Percentiles rank a stretch among this genome's conserved stretches.
These are phyloP conservation scores for Rhodotorula mucilaginosa DNA, from an alignment of 1,284 basidiomycete genomes.

Conservation along the genomic window DNA sequence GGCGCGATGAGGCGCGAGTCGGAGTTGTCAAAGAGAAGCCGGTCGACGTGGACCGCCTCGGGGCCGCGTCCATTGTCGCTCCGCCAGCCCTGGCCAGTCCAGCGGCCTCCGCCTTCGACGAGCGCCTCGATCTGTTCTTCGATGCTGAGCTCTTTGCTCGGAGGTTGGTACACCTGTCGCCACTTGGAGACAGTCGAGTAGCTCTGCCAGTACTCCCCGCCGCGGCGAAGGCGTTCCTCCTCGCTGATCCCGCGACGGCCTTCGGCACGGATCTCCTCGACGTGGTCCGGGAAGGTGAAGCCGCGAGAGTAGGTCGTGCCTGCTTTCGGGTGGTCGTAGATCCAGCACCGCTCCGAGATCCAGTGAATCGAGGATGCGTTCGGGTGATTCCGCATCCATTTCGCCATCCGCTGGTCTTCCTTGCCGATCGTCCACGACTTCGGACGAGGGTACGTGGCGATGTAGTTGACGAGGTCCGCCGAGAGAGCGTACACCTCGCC, in stretches of 20 bases:
- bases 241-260: constrained; percentile 47
- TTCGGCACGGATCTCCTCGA: constrained; percentile 60
- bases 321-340: constrained; percentile 93
- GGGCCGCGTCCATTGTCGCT: constrained; percentile 36
- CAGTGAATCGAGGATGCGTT: constrained; percentile 75
- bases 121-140: constrained; percentile 83
- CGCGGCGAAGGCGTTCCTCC: constrained; percentile 45
- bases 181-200: constrained; percentile 85
- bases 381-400: constrained; percentile 90
- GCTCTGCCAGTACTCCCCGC: constrained; percentile 42
- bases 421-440: constrained; percentile 71
- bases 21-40: constrained; percentile 46
- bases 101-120: constrained; percentile 69
- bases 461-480: constrained; percentile 84
- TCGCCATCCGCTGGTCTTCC: constrained; percentile 89
- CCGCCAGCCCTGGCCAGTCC: constrained; percentile 55
- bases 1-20: constrained; percentile 44
- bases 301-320: constrained; percentile 90
- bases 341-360: constrained; percentile 92
- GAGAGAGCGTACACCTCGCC: constrained; percentile 92
- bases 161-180: constrained; percentile 72
- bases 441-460: constrained; percentile 69
- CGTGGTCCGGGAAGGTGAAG: constrained; percentile 92
- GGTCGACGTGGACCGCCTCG: constrained; percentile 52
- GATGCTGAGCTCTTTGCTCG: constrained; percentile 64